These are phyloP conservation scores for Aspergillus sp. DNA, from an alignment of 2,329 filamentous ascomycete species.

Conservation along the genomic window DNA sequence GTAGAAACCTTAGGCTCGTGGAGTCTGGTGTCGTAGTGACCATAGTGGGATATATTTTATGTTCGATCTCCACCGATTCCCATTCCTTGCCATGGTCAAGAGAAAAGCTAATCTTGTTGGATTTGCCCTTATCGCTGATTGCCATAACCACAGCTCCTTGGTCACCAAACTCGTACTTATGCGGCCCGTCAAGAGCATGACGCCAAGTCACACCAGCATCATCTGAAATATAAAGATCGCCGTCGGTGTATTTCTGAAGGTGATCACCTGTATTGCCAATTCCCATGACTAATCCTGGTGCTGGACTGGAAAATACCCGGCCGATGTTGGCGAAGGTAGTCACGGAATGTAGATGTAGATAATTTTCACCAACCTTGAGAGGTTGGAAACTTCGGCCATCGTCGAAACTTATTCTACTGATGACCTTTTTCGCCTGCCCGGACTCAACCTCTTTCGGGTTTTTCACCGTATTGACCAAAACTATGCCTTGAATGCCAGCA, in stretches of 20 bases:
- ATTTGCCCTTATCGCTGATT: constrained; percentile 66
- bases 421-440: constrained; percentile 61
- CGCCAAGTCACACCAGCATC: constrained; percentile 87
- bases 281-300: constrained; percentile 90
- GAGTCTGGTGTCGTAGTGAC: constrained; percentile 91
- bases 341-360: constrained; percentile 88
- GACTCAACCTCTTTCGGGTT: constrained; percentile 76
- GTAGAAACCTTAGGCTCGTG: constrained; percentile 85
- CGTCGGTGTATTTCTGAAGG: constrained; percentile 70
- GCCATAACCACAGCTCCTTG: constrained; percentile 87
- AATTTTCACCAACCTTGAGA: constrained; percentile 66
- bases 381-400: constrained; percentile 84
- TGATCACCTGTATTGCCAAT: constrained; percentile 83
- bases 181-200: constrained; percentile 70
- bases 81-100: constrained; percentile 87
- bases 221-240: constrained; percentile 84
- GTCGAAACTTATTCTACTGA: constrained; percentile 88
- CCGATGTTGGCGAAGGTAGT: constrained; percentile 81
- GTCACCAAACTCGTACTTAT: constrained; percentile 96
- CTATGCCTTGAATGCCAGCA: constrained; percentile 85
- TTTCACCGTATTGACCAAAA: constrained; percentile 83
- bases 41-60: constrained; percentile 69
- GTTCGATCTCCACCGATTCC: constrained; percentile 69
- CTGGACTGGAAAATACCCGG: constrained; percentile 87
- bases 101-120: constrained; percentile 70